These are phyloP conservation scores for Leccinum ponderosum DNA, from an alignment of 1,284 basidiomycete species.

Conservation along the genomic window DNA sequence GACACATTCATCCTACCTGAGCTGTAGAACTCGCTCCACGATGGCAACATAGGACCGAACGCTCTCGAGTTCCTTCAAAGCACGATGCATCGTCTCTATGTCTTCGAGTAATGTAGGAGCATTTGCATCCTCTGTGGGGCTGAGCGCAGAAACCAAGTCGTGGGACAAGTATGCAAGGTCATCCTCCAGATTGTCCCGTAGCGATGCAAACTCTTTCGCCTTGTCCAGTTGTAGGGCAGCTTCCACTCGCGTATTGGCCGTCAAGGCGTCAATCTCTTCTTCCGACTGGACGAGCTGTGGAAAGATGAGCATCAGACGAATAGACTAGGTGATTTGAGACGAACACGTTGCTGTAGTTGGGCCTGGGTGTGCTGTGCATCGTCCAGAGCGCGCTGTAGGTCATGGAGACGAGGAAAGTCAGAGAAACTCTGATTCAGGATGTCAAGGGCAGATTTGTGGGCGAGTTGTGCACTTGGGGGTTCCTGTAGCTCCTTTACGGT, in stretches of 20 bases:
- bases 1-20: constrained; percentile 61
- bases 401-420: constrained; percentile 48
- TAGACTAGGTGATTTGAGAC: constrained; percentile 21
- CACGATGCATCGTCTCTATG: constrained; percentile 71
- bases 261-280: constrained; percentile 42
- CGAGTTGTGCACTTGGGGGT: constrained; percentile 44
- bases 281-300: constrained; percentile 64
- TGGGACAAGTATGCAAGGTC: constrained; percentile 70
- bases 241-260: constrained; percentile 44
- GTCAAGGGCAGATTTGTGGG: constrained; percentile 43
- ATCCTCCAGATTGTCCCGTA: constrained; percentile 75
- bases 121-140: constrained; percentile 40
- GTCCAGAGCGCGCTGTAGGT: constrained; percentile 41
- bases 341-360: constrained; percentile 45
- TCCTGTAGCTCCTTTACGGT: constrained; percentile 50
- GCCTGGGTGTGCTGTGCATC: constrained; percentile 39
- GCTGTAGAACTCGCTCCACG: constrained; percentile 65
- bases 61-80: constrained; percentile 71
- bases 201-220: constrained; percentile 72
- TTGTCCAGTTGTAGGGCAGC: constrained; percentile 52
- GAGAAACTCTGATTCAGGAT: constrained; percentile 48
- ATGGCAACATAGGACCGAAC: constrained; percentile 77
- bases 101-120: constrained; percentile 75
- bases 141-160: constrained; percentile 60
- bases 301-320: constrained; percentile 36